Evolutionary conservation across 192 early-diverging fungal genomes (phyloP), one percentile per base, ranked within the genome.

Genomic region (Mortierella antarctica): DNA sequence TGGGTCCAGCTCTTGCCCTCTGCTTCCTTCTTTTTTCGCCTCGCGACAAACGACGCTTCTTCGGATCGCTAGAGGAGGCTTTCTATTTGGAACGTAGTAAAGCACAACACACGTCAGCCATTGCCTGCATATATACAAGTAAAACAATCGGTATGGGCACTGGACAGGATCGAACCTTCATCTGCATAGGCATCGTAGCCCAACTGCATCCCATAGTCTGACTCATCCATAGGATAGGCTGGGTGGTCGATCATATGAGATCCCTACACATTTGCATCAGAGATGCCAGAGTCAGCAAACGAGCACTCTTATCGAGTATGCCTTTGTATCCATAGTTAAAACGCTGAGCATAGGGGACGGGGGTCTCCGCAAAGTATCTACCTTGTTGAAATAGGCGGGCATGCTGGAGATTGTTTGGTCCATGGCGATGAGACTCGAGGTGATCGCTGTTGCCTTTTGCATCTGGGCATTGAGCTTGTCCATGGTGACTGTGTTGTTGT

Each of bases 391-490:
- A 47, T 54, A 79, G 10, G 61, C 68, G 48, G 76, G 76, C 76
- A 79, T 71, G 17, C 18, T 56, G 0, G 76, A 79, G 21, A 79
- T 71, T 49, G 55, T 55, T 49, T 79, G 76, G 52, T 79, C 76
- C 76, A 79, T 79, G 21, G 60, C 53, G 17, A 59, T 53, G 42
- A 79, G 68, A 9, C 51, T 71, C 7, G 76, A 48, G 15, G 76
- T 79, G 40, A 79, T 79, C 1, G 62, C 52, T 1, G 76, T 79
- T 6, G 83, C 74, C 57, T 67, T 81, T 23, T 73, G 66, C 44
- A 91, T 87, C 42, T 85, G 74, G 2, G 73, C 66, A 23, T 91
- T 83, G 55, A 94, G 73, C n/a, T 62, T 55, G 15, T 69, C 51
- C 58, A 84, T 83, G 17, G 85, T 89, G 7, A 53, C 53, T 11